These are phyloP conservation scores for Trametes cinnabarina DNA, from an alignment of 768 basidiomycete species.

Conservation along the genomic window DNA sequence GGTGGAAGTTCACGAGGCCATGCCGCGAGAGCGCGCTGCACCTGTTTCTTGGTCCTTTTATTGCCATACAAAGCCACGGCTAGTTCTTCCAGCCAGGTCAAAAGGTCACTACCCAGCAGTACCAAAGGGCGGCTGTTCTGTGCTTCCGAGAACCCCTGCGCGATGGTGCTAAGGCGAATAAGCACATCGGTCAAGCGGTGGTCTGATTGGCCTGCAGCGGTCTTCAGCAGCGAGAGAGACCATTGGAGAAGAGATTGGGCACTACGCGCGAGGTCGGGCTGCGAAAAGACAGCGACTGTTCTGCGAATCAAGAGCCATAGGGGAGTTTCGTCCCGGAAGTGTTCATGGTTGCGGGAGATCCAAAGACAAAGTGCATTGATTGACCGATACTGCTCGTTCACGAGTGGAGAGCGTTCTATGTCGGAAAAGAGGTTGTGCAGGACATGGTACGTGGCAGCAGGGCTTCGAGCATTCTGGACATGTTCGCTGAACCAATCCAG, in stretches of 20 bases:
- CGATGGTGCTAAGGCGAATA: slow-evolving; percentile 62
- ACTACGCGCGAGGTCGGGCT: slow-evolving; percentile 62
- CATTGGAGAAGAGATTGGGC: slow-evolving; percentile 80
- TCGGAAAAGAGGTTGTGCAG: slow-evolving; percentile 69
- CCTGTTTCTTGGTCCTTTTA: slow-evolving; percentile 39
- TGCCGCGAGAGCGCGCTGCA: slow-evolving; percentile 59
- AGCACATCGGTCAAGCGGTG: slow-evolving; percentile 62
- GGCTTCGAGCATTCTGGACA: slow-evolving; percentile 40
- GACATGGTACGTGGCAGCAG: slow-evolving; percentile 75
- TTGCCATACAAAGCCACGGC: slow-evolving; percentile 41
- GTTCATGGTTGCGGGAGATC: slow-evolving; percentile 56
- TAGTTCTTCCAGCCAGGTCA: slow-evolving; percentile 64
- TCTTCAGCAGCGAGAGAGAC: slow-evolving; percentile 57
- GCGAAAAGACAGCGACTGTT: slow-evolving; percentile 58
- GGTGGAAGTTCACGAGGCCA: slow-evolving; percentile 70
- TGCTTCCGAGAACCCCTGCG: slow-evolving; percentile 50
- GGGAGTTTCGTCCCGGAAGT: slow-evolving; percentile 57
- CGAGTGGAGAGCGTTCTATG: slow-evolving; percentile 63
- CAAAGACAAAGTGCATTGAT: slow-evolving; percentile 73
- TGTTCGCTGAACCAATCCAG: slow-evolving; percentile 57
- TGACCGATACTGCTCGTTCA: slow-evolving; percentile 80
- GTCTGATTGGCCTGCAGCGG: slow-evolving; percentile 39
- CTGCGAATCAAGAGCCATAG: slow-evolving; percentile 70
- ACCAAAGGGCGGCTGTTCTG: slow-evolving; percentile 30
- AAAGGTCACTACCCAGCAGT: slow-evolving; percentile 45